Base-by-base conservation (phyloP, 495 filamentous ascomycete species). In the Penicillium argentinense region DNA sequence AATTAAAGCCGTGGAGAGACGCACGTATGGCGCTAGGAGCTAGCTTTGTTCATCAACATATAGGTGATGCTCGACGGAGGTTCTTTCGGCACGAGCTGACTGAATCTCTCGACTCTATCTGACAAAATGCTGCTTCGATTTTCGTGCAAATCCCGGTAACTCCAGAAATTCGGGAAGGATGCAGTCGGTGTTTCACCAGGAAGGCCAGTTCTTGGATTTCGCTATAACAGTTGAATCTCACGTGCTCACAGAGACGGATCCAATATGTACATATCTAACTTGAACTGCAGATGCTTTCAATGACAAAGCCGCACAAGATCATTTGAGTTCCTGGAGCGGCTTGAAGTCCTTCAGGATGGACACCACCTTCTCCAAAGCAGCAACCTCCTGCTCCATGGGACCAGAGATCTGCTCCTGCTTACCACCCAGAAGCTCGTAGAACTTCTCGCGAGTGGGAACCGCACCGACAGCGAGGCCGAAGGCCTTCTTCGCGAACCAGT, bases 401-500 rank as follows among this genome's bases (percentile, higher is more conserved):
- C 60, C 62, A 12, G 73, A 42, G 39, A 95, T 82, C 66, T 83
- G 77, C 7, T 22, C 42, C 37, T 60, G 39, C 56, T 91, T 80
- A 5, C 71, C 70, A 11, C 88, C 92, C n/a, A n/a, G n/a, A 18
- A 97, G 71, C 16, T 36, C 33, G 17, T 36, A 96, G 62, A 97
- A 97, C 59, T 88, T 85, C 51, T 86, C 88, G 30, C 91, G 83
- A 76, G 95, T 95, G 2, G 95, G 93, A 55, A 86, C 91, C 7
- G 89, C 91, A 49, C 79, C 78, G 89, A 97, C 96, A 53, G 95
- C 93, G 44, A 89, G 84, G 53, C 77, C 85, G 77, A 97, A 97
- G 55, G 96, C 76, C 45, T 88, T 87, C 74, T 91, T 95, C 37
- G 96, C 73, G 23, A 97, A 37, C 67, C 93, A 86, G 54, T 74